Conservation (phyloP, 495 filamentous ascomycete species). For the Lepidopterella palustris region DNA sequence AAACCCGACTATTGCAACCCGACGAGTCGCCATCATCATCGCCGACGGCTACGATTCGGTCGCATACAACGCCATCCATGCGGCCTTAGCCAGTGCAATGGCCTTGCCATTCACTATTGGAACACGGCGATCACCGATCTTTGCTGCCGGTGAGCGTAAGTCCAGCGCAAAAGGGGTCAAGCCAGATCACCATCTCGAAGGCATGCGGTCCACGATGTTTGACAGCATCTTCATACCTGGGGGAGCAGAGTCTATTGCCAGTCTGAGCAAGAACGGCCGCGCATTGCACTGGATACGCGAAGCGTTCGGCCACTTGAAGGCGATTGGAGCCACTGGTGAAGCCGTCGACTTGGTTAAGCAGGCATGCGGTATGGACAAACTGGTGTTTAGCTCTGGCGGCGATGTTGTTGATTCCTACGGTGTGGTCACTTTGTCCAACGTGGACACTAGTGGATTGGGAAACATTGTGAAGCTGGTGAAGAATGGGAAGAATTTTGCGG, state of each 20-base stretch:
- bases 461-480: constrained; percentile 53
- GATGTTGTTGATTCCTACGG: constrained; percentile 62
- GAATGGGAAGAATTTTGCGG: constrained; percentile 56
- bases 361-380: constrained; percentile 50
- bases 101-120: constrained; percentile 71
- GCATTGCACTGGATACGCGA: constrained; percentile 80
- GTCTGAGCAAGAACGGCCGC: constrained; percentile 64
- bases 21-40: constrained; percentile 71
- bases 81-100: constrained; percentile 51
- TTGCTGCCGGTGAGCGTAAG: constrained; percentile 47
- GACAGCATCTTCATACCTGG: constrained; percentile 78
- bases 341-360: constrained; percentile 58
- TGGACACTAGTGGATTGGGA: constrained; percentile 48
- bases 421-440: constrained; percentile 55
- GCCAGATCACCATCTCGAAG: constrained; percentile 76
- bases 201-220: constrained; percentile 78
- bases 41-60: constrained; percentile 72
- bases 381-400: constrained; percentile 43
- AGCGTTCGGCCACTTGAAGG: constrained; percentile 73
- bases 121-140: constrained; percentile 54
- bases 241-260: constrained; percentile 54
- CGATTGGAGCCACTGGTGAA: constrained; percentile 68
- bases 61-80: constrained; percentile 57
- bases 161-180: constrained; percentile 46
- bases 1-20: constrained; percentile 60